Conservation (phyloP, 352 stramenopile species). For the Aphanomyces invadans region DNA sequence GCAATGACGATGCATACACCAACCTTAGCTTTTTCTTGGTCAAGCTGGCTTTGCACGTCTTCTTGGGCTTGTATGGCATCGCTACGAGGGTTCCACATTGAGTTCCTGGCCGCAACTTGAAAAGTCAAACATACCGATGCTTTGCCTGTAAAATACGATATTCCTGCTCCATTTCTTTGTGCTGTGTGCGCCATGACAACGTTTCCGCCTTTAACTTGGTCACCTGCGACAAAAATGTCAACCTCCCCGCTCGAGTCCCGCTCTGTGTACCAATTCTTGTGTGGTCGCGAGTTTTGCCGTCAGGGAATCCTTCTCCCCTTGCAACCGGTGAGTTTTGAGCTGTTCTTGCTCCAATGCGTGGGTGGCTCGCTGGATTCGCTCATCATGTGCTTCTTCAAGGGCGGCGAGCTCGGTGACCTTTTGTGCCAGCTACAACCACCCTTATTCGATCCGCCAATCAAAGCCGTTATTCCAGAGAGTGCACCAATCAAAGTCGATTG, state of each 20-base stretch:
- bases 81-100: conserved; percentile 23
- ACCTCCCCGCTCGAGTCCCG: no score
- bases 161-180: conserved; percentile 73
- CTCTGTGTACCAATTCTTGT: conserved; percentile 62
- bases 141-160: conserved; percentile 66
- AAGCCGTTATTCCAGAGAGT: no score
- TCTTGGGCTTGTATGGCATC: conserved; percentile 58
- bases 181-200: conserved; percentile 49
- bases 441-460: neutral
- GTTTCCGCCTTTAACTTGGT: conserved; percentile 62
- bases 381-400: conserved; percentile 38
- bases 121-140: conserved; percentile 34
- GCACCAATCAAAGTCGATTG: no score
- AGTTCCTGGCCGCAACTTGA: neutral
- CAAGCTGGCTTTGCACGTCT: conserved; percentile 55
- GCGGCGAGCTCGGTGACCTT: conserved; percentile 41
- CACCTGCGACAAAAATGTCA: conserved; percentile 29
- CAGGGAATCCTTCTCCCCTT: conserved; percentile 48
- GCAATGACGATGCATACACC: no score
- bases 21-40: conserved; percentile 61
- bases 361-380: conserved; percentile 41
- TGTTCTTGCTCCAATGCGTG: conserved; percentile 41
- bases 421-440: conserved; percentile 31
- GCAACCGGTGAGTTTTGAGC: conserved; percentile 40
- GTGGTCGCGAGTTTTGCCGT: conserved; percentile 41